Base-by-base conservation (phyloP, 2,329 filamentous ascomycete species). In the Pseudogymnoascus sp. region DNA sequence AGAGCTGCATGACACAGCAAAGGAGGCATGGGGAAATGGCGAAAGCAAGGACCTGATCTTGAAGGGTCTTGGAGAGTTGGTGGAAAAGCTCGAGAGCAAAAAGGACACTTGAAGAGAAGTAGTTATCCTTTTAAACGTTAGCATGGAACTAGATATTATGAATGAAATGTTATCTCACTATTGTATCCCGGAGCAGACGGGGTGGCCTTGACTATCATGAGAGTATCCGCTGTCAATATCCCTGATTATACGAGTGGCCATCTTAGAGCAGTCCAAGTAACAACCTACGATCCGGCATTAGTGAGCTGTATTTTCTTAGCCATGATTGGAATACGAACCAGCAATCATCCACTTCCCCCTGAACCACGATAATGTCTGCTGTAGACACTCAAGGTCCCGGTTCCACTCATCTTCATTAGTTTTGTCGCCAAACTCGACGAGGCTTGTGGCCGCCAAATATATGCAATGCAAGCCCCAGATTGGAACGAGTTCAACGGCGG, bases 381-480 rank as follows among this genome's bases (percentile, higher is more conserved):
- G 47, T 12, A 54, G 25, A 18, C 47, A 54, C 5, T 18, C 47
- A 33, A 54, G 47, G 25, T 54, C 47, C 28, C 25, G 20, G 5
- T 16, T 14, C 47, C 47, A 54, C n/a, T 30, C 28, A 18, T 54
- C 9, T 6, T 54, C 28, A 18, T 54, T 30, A 2, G 25, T 2
- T 54, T 54, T 30, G 47, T 54, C 47, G n/a, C 47, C 47, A 54
- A 54, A 54, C 22, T 54, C 47, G 30, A 18, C 33, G 9, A 18
- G 47, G 11, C 47, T 54, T 18, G 28, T 54, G 16, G 47, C 25
- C 9, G 47, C 47, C 28, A 54, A 54, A 54, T 12, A 54, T 12
- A 54, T n/a, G 28, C 47, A 54, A 54, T 54, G 47, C 47, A 54
- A 54, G 4, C 47, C 47, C 47, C 47, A 54, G 3, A 54, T 54